Conservation (phyloP, 2,329 filamentous ascomycete genomes). For the Capronia coronata region DNA sequence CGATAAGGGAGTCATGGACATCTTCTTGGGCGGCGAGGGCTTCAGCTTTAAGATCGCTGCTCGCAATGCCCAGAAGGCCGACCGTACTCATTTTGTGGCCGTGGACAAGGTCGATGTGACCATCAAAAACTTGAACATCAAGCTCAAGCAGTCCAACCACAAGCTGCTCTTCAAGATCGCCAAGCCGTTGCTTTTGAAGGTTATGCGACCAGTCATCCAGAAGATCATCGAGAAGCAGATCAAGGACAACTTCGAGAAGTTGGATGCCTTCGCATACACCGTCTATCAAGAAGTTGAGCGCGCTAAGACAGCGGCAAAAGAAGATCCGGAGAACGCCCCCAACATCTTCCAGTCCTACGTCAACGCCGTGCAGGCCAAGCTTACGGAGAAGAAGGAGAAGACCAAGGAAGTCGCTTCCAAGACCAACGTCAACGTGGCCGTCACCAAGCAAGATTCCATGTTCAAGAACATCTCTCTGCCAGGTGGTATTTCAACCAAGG, state of each 20-base stretch:
- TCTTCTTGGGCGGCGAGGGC: slow-evolving; percentile 78
- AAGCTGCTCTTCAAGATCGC: slow-evolving; percentile 80
- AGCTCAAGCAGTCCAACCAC: slow-evolving; percentile 90
- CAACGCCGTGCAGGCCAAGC: slow-evolving; percentile 64
- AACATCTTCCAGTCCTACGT: slow-evolving; percentile 86
- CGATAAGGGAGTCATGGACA: slow-evolving; percentile 81
- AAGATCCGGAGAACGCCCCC: slow-evolving; percentile 64
- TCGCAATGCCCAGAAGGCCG: slow-evolving; percentile 68
- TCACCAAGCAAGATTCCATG: slow-evolving; percentile 82
- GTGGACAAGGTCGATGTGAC: slow-evolving; percentile 80
- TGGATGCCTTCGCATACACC: slow-evolving; percentile 65
- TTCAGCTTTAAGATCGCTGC: slow-evolving; percentile 89
- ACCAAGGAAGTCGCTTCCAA: slow-evolving; percentile 55
- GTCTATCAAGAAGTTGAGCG: slow-evolving; percentile 78
- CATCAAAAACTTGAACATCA: slow-evolving; percentile 75
- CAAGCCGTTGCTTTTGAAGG: slow-evolving; percentile 79
- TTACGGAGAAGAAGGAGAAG: slow-evolving; percentile 73
- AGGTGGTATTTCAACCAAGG: slow-evolving; percentile 84
- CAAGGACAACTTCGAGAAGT: slow-evolving; percentile 69
- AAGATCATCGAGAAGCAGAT: slow-evolving; percentile 87
- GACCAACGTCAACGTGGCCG: slow-evolving; percentile 72
- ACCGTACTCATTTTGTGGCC: slow-evolving; percentile 85
- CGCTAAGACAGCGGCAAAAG: slow-evolving; percentile 58
- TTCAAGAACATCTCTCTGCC: slow-evolving; percentile 84
- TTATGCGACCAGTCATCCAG: slow-evolving; percentile 74